phyloP scores from a whole-genome alignment of 2,329 filamentous ascomycete species.

The Colletotrichum sp. region DNA sequence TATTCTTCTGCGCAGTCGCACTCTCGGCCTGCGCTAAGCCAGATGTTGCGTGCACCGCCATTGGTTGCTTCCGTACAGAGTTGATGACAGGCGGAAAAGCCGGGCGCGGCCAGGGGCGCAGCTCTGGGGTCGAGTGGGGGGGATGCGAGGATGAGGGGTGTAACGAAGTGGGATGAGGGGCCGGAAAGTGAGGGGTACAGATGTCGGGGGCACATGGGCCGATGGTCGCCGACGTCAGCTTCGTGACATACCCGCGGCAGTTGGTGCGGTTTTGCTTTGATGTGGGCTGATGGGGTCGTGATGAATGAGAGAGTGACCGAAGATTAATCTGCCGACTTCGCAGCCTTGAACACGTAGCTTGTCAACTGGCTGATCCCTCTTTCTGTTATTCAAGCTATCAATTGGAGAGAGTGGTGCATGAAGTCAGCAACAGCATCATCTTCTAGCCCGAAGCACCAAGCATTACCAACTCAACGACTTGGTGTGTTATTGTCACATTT shows the following conservation, averaged over 20 bases:
- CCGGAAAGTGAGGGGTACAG: slow-evolving; percentile 6
- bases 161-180: neutral
- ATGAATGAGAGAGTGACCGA: neutral
- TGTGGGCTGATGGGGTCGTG: neutral
- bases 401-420: neutral
- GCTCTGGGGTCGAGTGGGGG: neutral
- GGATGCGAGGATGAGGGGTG: neutral
- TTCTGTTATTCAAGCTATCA: neutral
- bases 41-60: neutral
- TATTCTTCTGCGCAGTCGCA: neutral
- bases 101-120: neutral
- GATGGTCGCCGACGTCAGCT: neutral
- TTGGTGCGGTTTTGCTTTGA: neutral
- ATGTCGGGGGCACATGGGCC: slow-evolving; percentile 7
- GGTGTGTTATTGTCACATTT: neutral
- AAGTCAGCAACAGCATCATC: neutral
- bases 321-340: neutral
- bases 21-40: neutral
- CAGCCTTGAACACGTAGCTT: accelerated
- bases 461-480: neutral
- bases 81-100: neutral
- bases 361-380: accelerated
- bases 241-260: neutral
- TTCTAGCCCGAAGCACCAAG: neutral
- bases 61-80: neutral